Conservation (phyloP, 805 yeast species). For the Suhomyces sp. region DNA sequence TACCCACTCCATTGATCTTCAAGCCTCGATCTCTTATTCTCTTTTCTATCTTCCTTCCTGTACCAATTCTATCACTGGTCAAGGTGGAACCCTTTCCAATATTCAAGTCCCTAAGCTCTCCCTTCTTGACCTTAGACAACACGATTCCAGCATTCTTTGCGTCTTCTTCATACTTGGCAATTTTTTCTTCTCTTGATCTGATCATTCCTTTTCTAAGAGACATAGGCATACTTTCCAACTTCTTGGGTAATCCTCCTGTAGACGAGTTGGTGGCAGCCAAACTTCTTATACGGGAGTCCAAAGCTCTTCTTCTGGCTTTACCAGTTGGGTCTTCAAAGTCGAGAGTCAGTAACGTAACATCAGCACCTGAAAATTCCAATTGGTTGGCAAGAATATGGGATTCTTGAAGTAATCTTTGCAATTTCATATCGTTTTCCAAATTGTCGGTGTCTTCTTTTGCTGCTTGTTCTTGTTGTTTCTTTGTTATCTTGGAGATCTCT, state of each 20-base stretch:
- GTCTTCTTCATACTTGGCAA: slow-evolving; percentile 61
- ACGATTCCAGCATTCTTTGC: slow-evolving; percentile 91
- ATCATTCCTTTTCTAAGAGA: slow-evolving; percentile 82
- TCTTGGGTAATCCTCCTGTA: slow-evolving; percentile 43
- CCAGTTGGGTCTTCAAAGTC: slow-evolving; percentile 66
- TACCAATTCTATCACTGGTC: slow-evolving; percentile 53
- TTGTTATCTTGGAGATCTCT: slow-evolving; percentile 25
- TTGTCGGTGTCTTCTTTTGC: slow-evolving; percentile 49
- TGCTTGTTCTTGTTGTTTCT: slow-evolving; percentile 34
- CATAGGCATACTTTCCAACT: slow-evolving; percentile 84
- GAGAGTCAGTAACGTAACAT: slow-evolving; percentile 59
- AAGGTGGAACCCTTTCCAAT: slow-evolving; percentile 55
- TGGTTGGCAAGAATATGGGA: slow-evolving; percentile 60
- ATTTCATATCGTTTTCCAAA: slow-evolving; percentile 66
- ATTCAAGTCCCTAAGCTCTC: slow-evolving; percentile 58
- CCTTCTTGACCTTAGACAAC: slow-evolving; percentile 68
- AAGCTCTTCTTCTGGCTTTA: slow-evolving; percentile 62
- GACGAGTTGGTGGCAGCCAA: slow-evolving; percentile 43
- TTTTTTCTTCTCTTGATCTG: slow-evolving; percentile 50
- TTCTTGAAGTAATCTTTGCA: slow-evolving; percentile 68
- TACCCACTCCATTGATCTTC: slow-evolving; percentile 73
- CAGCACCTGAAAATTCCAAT: slow-evolving; percentile 61
- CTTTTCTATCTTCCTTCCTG: slow-evolving; percentile 37
- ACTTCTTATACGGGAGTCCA: slow-evolving; percentile 55
- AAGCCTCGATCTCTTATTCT: slow-evolving; percentile 72